These are phyloP conservation scores for Ammopiptanthus mongolicus DNA, from an alignment of 306 rosid genomes.

Conservation along the genomic window DNA sequence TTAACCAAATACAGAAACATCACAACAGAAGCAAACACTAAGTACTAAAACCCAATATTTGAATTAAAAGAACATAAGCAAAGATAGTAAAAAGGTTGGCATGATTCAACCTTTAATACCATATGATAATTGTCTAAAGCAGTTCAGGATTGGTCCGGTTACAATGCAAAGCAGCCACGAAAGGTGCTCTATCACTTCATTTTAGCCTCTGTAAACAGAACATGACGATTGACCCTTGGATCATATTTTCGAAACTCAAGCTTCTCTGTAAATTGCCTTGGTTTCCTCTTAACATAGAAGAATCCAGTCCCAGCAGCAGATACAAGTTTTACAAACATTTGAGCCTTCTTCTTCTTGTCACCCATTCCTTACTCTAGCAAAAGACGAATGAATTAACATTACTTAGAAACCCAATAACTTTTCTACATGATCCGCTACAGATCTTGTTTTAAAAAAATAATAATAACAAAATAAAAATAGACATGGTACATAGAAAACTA, in stretches of 20 bases:
- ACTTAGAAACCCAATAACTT: not conserved
- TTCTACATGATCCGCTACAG: not conserved
- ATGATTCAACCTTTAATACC: not conserved
- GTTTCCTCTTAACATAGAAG: constrained; percentile 92
- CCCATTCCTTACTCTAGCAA: constrained; percentile 58
- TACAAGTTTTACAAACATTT: constrained; percentile 71
- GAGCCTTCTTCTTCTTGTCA: constrained; percentile 84
- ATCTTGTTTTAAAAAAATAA: not conserved
- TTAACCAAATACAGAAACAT: not conserved
- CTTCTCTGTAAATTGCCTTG: constrained; percentile 71
- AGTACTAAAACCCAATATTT: not conserved
- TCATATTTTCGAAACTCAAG: constrained; percentile 87
- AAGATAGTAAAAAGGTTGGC: not conserved
- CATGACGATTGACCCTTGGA: constrained; percentile 86
- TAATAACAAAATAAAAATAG: not conserved
- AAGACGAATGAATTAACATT: not conserved
- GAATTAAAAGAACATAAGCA: not conserved
- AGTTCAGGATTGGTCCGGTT: not conserved
- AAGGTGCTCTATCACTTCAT: constrained; percentile 56
- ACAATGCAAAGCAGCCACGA: not conserved
- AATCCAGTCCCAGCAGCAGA: constrained; percentile 96
- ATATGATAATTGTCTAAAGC: not conserved
- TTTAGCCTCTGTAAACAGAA: constrained; percentile 88
- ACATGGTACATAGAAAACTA: not conserved
- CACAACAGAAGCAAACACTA: not conserved